Conservation (phyloP, 805 yeast species). For the Sugiyamaella boreocaroliniensis region DNA sequence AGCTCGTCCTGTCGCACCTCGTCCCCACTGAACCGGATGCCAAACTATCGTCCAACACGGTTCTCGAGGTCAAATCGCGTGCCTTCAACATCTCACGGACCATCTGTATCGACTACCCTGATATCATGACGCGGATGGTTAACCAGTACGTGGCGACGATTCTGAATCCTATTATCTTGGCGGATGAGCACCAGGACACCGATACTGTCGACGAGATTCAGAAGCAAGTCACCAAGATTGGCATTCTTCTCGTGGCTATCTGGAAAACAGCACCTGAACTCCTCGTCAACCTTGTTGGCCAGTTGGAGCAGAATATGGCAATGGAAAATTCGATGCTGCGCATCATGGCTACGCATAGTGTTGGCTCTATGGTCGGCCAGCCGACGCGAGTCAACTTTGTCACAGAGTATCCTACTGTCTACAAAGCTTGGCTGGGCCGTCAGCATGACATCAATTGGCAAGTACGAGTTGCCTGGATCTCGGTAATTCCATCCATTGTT, state of each 20-base stretch:
- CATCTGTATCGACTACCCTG: slow-evolving; percentile 64
- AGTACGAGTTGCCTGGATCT: slow-evolving; percentile 68
- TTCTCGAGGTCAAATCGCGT: slow-evolving; percentile 36
- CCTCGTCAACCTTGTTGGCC: slow-evolving; percentile 65
- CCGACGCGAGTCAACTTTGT: slow-evolving; percentile 53
- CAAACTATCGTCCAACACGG: slow-evolving; percentile 17
- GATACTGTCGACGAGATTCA: neutral
- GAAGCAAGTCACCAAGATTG: slow-evolving; percentile 40
- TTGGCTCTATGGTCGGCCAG: slow-evolving; percentile 56
- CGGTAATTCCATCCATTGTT: slow-evolving; percentile 46
- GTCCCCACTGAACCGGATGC: slow-evolving; percentile 31
- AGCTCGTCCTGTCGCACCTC: slow-evolving; percentile 60
- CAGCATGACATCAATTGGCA: slow-evolving; percentile 57
- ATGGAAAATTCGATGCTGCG: slow-evolving; percentile 63
- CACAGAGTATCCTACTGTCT: slow-evolving; percentile 51
- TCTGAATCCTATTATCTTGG: slow-evolving; percentile 40
- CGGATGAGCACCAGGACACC: slow-evolving; percentile 23
- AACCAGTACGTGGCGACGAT: slow-evolving; percentile 77
- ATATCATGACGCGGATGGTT: slow-evolving; percentile 65
- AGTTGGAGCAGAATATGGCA: slow-evolving; percentile 64
- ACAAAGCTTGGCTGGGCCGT: slow-evolving; percentile 68
- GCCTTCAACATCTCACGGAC: slow-evolving; percentile 60
- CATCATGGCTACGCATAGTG: slow-evolving; percentile 60
- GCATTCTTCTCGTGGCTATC: slow-evolving; percentile 53
- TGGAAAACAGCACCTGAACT: slow-evolving; percentile 79